Evolutionary conservation across 768 basidiomycete genomes (phyloP), one percentile per base, ranked within the genome.

Genomic region (Myochromella boudieri): DNA sequence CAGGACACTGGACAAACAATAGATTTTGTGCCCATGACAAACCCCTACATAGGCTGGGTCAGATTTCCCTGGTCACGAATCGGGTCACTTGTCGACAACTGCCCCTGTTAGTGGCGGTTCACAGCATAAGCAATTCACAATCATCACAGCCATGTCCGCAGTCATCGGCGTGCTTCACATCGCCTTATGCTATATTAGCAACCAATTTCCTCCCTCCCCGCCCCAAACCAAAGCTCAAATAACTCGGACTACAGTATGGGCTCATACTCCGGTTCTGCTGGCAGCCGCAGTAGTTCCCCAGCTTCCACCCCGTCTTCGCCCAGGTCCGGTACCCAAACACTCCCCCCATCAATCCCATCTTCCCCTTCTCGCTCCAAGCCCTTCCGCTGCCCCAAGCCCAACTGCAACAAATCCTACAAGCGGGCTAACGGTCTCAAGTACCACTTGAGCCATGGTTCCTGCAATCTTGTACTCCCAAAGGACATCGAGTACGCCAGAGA

Each of bases 361-460:
- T 80, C 84, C 3, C 67, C 87, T 14, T 66, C 88, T 28, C 69
- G 87, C 40, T 82, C 81, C 48, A 94, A 94, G 66, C 91, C 92
- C 3, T 95, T 93, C 80, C 78, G 82, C 37, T 97, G 94, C 73
- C 94, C 94, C 8, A 95, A 95, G 64, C 84, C 90, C 0, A 92
- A 93, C 54, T 97, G 94, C 74, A 92, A 90, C 72, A 97, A 97
- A 76, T 81, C 81, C 42, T 97, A 95, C 75, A 95, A 95, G 74
- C 93, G 95, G 67, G 91, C 91, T 32, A 97, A 97, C 56, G 85
- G 94, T 9, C 75, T 97, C 59, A 95, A 97, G 72, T 94, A 95
- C 68, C 91, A 95, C 67, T 85, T 92, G 76, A 89, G 87, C 8
- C 91, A 92, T 62, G 92, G 94, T 6, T 86, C 85, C 53, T 97